Conservation (phyloP, 306 rosid genomes). For the Lathyrus sativus region DNA sequence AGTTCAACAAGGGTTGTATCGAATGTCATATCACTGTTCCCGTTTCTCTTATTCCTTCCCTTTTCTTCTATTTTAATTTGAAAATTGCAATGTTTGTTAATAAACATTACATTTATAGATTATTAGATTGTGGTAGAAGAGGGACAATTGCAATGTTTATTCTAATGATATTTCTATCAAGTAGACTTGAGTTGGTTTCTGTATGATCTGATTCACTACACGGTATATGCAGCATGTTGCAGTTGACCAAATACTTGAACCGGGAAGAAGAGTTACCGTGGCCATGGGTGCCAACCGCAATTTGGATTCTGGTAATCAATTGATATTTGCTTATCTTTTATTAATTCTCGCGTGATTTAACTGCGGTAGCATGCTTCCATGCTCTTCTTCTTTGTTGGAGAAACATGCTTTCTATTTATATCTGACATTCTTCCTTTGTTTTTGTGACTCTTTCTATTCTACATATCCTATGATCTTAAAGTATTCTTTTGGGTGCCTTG, state of each 20-base stretch:
- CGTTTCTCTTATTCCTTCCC: slow-evolving; percentile 22
- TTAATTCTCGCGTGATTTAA: not conserved
- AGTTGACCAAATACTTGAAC: slow-evolving; percentile 78
- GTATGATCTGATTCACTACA: slow-evolving; percentile 38
- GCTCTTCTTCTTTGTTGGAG: slow-evolving; percentile 14
- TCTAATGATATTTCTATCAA: slow-evolving; percentile 11
- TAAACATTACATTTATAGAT: slow-evolving; percentile 14
- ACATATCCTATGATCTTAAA: not conserved
- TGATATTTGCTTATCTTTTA: slow-evolving; percentile 19
- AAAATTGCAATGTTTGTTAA: slow-evolving; percentile 25
- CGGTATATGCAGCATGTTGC: slow-evolving; percentile 62
- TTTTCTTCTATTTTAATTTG: slow-evolving; percentile 27
- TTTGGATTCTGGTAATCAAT: slow-evolving; percentile 64
- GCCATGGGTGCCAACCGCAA: slow-evolving; percentile 92
- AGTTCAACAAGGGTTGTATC: slow-evolving; percentile 16
- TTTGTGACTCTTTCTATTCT: not conserved
- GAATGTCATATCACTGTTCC: slow-evolving; percentile 18
- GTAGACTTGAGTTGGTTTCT: slow-evolving; percentile 20
- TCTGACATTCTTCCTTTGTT: slow-evolving; percentile 9
- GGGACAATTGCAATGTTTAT: not conserved
- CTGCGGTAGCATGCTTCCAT: slow-evolving; percentile 8
- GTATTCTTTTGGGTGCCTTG: slow-evolving; percentile 24
- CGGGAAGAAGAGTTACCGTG: slow-evolving; percentile 84
- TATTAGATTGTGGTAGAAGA: not conserved
- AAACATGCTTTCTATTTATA: not conserved